phyloP scores from a whole-genome alignment of 768 basidiomycete species.

The Cystofilobasidium macerans region DNA sequence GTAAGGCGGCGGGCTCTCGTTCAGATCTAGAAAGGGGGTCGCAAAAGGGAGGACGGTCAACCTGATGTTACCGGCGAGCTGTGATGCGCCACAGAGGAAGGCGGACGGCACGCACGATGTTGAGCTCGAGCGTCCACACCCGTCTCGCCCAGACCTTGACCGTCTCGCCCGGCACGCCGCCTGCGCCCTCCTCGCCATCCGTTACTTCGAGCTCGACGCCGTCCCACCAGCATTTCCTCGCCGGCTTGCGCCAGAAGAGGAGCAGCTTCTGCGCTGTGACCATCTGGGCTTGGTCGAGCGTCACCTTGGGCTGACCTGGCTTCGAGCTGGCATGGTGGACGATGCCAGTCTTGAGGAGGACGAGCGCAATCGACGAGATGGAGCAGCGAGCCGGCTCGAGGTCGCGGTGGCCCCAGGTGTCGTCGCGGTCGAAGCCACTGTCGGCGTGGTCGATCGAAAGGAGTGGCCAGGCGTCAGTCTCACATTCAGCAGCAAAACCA shows the following conservation, averaged over 20 bases:
- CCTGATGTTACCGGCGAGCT: neutral
- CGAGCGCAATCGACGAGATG: slow-evolving; percentile 95
- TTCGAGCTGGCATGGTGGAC: slow-evolving; percentile 37
- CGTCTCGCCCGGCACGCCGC: slow-evolving; percentile 33
- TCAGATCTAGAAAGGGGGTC: too few species aligned
- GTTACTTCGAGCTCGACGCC: slow-evolving; percentile 74
- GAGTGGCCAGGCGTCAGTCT: neutral
- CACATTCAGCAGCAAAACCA: too few species aligned
- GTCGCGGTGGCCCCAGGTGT: slow-evolving; percentile 94
- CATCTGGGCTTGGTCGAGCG: slow-evolving; percentile 82
- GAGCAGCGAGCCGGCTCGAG: slow-evolving; percentile 92
- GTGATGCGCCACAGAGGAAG: neutral
- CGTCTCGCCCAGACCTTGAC: slow-evolving; percentile 93
- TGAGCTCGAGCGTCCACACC: slow-evolving; percentile 96
- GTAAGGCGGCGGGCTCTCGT: too few species aligned
- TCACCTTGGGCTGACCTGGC: slow-evolving; percentile 9
- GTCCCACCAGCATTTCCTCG: slow-evolving; percentile 99
- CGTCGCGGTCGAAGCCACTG: slow-evolving; percentile 94
- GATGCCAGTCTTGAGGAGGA: slow-evolving; percentile 94
- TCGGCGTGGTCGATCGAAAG: neutral
- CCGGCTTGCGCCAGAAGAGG: slow-evolving; percentile 97
- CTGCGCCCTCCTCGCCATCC: neutral
- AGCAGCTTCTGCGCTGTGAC: slow-evolving; percentile 92
- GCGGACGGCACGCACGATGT: slow-evolving; percentile 51
- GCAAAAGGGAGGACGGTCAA: neutral